Base-by-base conservation (phyloP, 1,284 basidiomycete genomes). In the Sporisorium graminicola region DNA sequence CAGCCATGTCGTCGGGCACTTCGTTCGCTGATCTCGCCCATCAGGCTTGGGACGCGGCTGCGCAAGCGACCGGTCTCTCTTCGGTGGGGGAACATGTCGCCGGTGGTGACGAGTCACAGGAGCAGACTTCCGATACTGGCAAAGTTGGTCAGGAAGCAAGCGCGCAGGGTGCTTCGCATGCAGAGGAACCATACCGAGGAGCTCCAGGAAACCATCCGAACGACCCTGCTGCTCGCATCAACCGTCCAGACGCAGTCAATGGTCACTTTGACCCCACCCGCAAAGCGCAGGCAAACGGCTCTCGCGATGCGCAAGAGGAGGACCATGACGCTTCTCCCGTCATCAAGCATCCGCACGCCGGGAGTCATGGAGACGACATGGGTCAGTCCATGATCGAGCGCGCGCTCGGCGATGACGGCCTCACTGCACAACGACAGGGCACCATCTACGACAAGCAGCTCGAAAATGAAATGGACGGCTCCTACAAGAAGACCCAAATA, bases 171-270 rank as follows among this genome's bases (percentile, higher is more conserved):
- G 2, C 20, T 24, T 5, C n/a, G n/a, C 35, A 56, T 5, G 0
- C 27, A 14, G 16, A 40, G 43, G 58, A 58, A 33, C 47, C 59
- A 20, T 68, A 76, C 40, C 58, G 43, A 29, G 68, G 51, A 27
- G 76, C 59, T 14, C 77, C 77, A 13, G 77, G 77, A 35, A 72
- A 78, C 27, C 77, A 78, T 37, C 77, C 77, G 5, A 40, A 72
- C 58, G 77, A 78, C 31, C 73, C 77, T 10, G 46, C 26, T 3
- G 77, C 73, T 27, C 61, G 70, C 53, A 61, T 73, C 58, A 75
- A 75, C 35, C 74, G 76, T 52, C 73, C 69, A 9, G 58, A 65
- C n/a, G 73, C 73, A 12, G 66, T 64, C 43, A 49, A 70, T n/a
- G 53, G 40, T 6, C 42, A 43, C 3, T 27, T 57, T 0, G 16